Evolutionary conservation across 225 moss, liverwort and hornwort species (phyloP), one percentile per base, ranked within the genome.

Genomic region (Lunularia cruciata): DNA sequence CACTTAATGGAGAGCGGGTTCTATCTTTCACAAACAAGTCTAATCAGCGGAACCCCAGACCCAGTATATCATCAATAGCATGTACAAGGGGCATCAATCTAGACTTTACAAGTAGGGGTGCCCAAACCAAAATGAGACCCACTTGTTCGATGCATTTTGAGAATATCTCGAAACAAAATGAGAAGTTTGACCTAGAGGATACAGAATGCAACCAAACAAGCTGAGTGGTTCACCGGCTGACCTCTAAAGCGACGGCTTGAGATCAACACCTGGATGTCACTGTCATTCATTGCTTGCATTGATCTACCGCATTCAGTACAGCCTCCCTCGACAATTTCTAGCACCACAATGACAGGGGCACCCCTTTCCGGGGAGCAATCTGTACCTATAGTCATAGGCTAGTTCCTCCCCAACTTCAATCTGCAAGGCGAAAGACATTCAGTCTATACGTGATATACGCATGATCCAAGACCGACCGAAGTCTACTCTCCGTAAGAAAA

Each of bases 301-400:
- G 22, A 39, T 1, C 39, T 40, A 40, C 37, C 25, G 38, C 2
- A 11, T 40, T 87, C 64, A 98, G 74, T 98, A 98, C 68, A 98
- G 87, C 76, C 96, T 90, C 38, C 93, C 90, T 15, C 96, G 89
- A 72, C 96, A 98, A 59, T 72, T 85, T 62, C 69, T 39, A 61
- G 89, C 83, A 63, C 90, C 85, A 78, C 96, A 98, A 76, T 93
- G 89, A 83, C 96, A 98, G 35, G 89, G 89, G 57, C 81, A 92
- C 54, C 96, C 93, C 74, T 88, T 92, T 63, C 96, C 96, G 60
- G 92, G 96, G 54, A 98, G 93, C 70, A 90, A 72, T 82, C 76
- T 89, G 82, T 98, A 98, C 78, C 96, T 90, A 72, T 93, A 98
- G 76, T 98, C 87, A 79, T 92, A 98, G 14, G 96, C 83, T 74